Evolutionary conservation across 768 basidiomycete species (phyloP).

Genomic region (Rhizopogon rudus): DNA sequence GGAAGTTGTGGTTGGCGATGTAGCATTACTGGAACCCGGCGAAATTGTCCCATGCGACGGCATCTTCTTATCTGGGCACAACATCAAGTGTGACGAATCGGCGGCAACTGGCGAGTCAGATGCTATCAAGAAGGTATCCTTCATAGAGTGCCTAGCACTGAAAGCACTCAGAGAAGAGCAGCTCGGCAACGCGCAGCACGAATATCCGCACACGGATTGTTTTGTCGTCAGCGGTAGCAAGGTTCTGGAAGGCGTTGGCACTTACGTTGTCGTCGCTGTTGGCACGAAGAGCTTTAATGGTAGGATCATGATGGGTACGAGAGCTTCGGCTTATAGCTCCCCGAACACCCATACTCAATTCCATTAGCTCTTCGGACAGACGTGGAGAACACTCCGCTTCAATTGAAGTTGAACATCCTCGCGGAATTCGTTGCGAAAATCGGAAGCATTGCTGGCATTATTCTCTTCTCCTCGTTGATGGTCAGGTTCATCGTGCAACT

Average conservation of each 20-base stretch:
- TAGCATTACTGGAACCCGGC: constrained; percentile 89
- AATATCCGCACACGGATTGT: constrained; percentile 70
- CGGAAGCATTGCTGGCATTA: constrained; percentile 74
- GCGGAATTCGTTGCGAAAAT: constrained; percentile 94
- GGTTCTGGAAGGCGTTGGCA: constrained; percentile 91
- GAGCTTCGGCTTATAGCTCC: background rate
- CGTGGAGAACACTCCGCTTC: constrained; percentile 86
- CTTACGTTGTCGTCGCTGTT: constrained; percentile 89
- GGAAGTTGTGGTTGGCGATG: constrained; percentile 92
- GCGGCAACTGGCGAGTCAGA: constrained; percentile 97
- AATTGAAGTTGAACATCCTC: constrained; percentile 88
- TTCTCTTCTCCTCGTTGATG: constrained; percentile 81
- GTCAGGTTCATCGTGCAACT: constrained; percentile 95
- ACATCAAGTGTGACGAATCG: constrained; percentile 93
- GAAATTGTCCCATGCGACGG: constrained; percentile 97
- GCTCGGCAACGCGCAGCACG: constrained; percentile 13
- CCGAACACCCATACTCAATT: background rate
- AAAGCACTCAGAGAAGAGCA: constrained; percentile 24
- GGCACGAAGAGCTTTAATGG: constrained; percentile 94
- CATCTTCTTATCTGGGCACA: constrained; percentile 87
- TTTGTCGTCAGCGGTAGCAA: constrained; percentile 93
- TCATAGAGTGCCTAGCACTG: constrained; percentile 63
- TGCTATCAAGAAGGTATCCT: constrained; percentile 84
- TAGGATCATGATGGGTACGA: constrained; percentile 92
- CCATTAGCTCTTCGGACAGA: constrained; percentile 76